Conservation (phyloP, 345 rosid genomes). For the Cardamine occulta region DNA sequence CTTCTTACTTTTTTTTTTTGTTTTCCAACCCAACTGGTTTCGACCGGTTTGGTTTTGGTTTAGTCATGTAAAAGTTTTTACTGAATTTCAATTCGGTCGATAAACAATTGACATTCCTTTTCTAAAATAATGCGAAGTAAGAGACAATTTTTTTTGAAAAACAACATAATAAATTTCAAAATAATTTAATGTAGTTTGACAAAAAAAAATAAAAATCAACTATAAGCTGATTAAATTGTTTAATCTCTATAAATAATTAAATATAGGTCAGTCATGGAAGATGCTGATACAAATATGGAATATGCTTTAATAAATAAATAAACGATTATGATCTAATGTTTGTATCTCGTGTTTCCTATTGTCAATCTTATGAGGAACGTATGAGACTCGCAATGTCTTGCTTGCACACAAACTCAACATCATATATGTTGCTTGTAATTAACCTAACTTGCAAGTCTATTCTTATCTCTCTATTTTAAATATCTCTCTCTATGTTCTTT, state of each 20-base stretch:
- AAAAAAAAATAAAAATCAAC: too few relatives aligned
- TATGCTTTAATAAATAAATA: background rate
- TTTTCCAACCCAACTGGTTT: background rate
- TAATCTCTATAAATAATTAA: too few relatives aligned
- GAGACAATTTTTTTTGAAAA: too few relatives aligned
- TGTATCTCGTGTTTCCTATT: slow-evolving; percentile 18
- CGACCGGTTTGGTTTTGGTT: background rate
- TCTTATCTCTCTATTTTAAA: slow-evolving; percentile 24
- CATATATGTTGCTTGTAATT: slow-evolving; percentile 24
- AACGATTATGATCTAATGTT: slow-evolving; percentile 14
- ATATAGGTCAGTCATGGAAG: background rate
- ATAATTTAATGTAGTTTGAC: too few relatives aligned
- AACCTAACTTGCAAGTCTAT: slow-evolving; percentile 27
- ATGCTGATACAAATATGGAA: slow-evolving; percentile 31
- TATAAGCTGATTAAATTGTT: too few relatives aligned
- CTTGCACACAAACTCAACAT: slow-evolving; percentile 68
- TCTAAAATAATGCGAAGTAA: background rate
- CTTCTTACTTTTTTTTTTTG: background rate
- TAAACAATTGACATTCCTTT: background rate
- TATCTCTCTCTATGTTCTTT: background rate
- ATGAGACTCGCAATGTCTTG: slow-evolving; percentile 43
- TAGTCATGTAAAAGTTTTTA: background rate
- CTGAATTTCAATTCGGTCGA: background rate
- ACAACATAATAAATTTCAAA: too few relatives aligned
- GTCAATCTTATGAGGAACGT: slow-evolving; percentile 39